Base-by-base conservation (phyloP, 2,329 filamentous ascomycete species). In the Phaeoacremonium minimum region DNA sequence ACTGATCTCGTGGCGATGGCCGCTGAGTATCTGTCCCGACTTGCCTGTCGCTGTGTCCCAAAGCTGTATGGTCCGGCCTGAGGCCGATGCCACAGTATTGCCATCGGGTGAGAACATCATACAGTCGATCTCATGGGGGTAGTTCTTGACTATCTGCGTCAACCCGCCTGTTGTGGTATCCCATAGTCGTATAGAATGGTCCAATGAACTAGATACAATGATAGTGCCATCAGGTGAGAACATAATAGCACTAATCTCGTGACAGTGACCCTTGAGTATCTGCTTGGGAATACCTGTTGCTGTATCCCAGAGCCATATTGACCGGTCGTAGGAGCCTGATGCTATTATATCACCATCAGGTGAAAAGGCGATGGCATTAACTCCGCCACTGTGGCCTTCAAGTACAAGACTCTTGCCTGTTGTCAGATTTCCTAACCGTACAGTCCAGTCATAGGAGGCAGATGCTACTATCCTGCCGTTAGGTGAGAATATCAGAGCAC, bases 21-120 rank as follows among this genome's bases (percentile, higher is more conserved):
- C 49, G 37, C 47, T 34, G 28, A 55, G 45, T 30, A 45, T 51
- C 28, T 44, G 42, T 6, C 42, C 14, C 34, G 44, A 47, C 9
- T 40, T 16, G 16, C 22, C 22, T n/a, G 22, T 26, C 22, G n/a
- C n/a, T n/a, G n/a, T n/a, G 22, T 26, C 22, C 22, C 22, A 26
- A n/a, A 26, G 9, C 22, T n/a, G 22, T 9, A 26, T 26, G 9
- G n/a, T 26, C 22, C n/a, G 9, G 22, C 9, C 9, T 26, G 22
- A 26, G n/a, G n/a, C n/a, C n/a, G 22, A 9, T n/a, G 22, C 22
- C n/a, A 26, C 22, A 9, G 22, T 26, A 9, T 26, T 9, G 22
- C 9, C n/a, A 26, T 26, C 22, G 22, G 9, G 22, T 26, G 22
- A 26, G n/a, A 26, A 9, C 9, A n/a, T n/a, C 9, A 26, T n/a